These are phyloP conservation scores for Aspergillus bertholletiae DNA, from an alignment of 495 filamentous ascomycete species.

Conservation along the genomic window DNA sequence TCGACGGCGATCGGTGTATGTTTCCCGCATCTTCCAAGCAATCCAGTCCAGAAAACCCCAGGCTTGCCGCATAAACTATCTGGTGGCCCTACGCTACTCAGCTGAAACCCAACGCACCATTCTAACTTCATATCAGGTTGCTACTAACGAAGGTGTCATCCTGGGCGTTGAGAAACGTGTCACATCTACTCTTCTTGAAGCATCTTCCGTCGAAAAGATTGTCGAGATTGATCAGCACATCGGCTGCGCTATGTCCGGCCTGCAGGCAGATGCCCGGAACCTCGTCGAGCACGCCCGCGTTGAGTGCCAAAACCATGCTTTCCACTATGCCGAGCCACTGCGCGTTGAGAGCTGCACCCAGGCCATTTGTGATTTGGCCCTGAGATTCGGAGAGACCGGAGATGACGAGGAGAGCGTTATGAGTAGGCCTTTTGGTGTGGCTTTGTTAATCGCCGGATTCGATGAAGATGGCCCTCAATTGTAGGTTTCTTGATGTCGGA, in stretches of 20 bases:
- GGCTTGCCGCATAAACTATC: background rate
- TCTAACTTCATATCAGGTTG: slow-evolving; percentile 54
- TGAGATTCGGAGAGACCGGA: slow-evolving; percentile 94
- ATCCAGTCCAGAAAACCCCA: slow-evolving; percentile 1
- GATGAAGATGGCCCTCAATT: slow-evolving; percentile 96
- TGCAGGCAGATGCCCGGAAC: slow-evolving; percentile 93
- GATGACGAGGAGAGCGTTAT: slow-evolving; percentile 99
- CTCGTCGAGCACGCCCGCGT: slow-evolving; percentile 98
- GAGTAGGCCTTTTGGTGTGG: slow-evolving; percentile 94
- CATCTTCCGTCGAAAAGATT: slow-evolving; percentile 97
- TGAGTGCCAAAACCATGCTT: slow-evolving; percentile 92
- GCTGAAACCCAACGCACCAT: background rate
- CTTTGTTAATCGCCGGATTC: slow-evolving; percentile 90
- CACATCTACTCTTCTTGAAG: slow-evolving; percentile 93
- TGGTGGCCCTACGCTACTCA: background rate
- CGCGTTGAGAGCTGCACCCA: slow-evolving; percentile 97
- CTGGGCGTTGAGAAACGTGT: slow-evolving; percentile 99
- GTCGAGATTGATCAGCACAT: slow-evolving; percentile 99
- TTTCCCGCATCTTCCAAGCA: slow-evolving; percentile 11
- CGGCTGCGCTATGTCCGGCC: slow-evolving; percentile 95
- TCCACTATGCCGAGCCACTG: slow-evolving; percentile 93
- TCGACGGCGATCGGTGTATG: slow-evolving; percentile 93
- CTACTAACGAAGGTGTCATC: slow-evolving; percentile 88
- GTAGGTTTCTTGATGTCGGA: slow-evolving; percentile 40
- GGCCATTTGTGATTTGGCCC: slow-evolving; percentile 94